Conservation (phyloP, 2,329 filamentous ascomycete species). For the Hortaea werneckii region DNA sequence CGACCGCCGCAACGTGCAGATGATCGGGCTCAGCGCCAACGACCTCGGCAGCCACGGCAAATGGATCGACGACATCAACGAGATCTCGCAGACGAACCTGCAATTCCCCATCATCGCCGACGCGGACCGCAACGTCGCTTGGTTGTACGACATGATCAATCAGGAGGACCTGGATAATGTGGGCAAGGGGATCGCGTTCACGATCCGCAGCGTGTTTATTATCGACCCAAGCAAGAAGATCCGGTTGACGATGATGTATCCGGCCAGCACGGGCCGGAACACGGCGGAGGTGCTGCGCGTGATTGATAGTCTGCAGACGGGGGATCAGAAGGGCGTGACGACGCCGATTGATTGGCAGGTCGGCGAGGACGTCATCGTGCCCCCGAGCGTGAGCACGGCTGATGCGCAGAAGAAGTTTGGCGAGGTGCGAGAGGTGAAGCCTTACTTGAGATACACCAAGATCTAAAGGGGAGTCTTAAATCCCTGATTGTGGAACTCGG, state of each 20-base stretch:
- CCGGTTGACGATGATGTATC: conserved; percentile 84
- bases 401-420: conserved; percentile 84
- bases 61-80: conserved; percentile 73
- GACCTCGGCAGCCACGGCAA: conserved; percentile 70
- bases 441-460: conserved; percentile 62
- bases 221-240: conserved; percentile 93
- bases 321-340: conserved; percentile 66
- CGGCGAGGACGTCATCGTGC: conserved; percentile 87
- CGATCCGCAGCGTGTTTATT: conserved; percentile 88
- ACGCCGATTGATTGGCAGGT: conserved; percentile 77
- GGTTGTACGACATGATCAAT: conserved; percentile 39
- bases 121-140: conserved; percentile 38
- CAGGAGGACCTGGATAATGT: conserved; percentile 27
- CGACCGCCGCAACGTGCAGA: conserved; percentile 74
- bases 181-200: conserved; percentile 59
- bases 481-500: neutral
- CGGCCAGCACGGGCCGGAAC: conserved; percentile 69
- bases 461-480: conserved; percentile 10
- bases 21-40: conserved; percentile 72
- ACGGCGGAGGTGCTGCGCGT: conserved; percentile 48
- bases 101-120: conserved; percentile 43
- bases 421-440: conserved; percentile 53
- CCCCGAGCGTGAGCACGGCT: conserved; percentile 69
- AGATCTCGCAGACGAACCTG: conserved; percentile 34
- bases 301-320: conserved; percentile 50